These are phyloP conservation scores for Zygoascus ofunaensis DNA, from an alignment of 805 yeast genomes.

Conservation along the genomic window DNA sequence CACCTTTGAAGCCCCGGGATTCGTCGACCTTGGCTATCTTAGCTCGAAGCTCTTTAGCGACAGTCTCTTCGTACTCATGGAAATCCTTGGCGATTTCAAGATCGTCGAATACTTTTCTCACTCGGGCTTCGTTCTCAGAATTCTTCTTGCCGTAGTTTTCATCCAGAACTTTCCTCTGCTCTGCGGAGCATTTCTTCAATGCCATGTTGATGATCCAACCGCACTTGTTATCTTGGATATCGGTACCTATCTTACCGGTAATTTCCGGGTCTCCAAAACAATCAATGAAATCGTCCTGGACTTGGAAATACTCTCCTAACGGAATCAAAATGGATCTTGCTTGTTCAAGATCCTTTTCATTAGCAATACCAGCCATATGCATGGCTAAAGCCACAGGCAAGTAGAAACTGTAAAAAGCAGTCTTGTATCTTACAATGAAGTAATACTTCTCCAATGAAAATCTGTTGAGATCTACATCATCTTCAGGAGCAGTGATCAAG, in stretches of 20 bases:
- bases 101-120: conserved; percentile 66
- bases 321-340: conserved; percentile 83
- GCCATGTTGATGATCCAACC: conserved; percentile 97
- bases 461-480: conserved; percentile 76
- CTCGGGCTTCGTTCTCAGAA: conserved; percentile 51
- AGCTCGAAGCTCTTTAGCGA: conserved; percentile 53
- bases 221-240: conserved; percentile 96
- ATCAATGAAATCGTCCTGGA: conserved; percentile 95
- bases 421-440: conserved; percentile 90
- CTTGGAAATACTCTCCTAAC: conserved; percentile 96
- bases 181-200: conserved; percentile 62
- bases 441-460: conserved; percentile 86
- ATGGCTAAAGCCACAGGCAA: conserved; percentile 95
- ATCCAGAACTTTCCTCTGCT: conserved; percentile 76
- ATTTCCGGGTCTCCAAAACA: conserved; percentile 96
- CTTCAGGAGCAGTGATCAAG: conserved; percentile 95
- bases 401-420: conserved; percentile 95
- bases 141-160: conserved; percentile 85
- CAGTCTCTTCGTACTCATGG: conserved; percentile 71
- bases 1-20: conserved; percentile 83
- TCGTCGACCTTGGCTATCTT: conserved; percentile 75
- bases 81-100: conserved; percentile 64
- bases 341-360: conserved; percentile 71
- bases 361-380: conserved; percentile 76
- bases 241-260: conserved; percentile 98